Conservation (phyloP, 2,329 filamentous ascomycete genomes). For the Microcera coccophila region DNA sequence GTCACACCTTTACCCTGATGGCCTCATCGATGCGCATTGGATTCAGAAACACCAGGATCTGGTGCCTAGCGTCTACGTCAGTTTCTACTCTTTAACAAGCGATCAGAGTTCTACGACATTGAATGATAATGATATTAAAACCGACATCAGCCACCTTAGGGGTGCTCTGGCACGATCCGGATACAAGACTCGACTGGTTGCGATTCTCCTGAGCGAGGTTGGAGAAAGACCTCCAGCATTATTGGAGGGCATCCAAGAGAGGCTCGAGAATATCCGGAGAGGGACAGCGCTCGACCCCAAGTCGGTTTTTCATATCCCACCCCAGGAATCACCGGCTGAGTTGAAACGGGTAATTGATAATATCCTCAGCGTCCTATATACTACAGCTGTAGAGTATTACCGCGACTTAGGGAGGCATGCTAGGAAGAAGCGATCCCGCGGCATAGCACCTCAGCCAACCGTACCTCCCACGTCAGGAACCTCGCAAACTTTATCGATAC, state of each 20-base stretch:
- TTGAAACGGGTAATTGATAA: slow-evolving; percentile 69
- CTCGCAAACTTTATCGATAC: slow-evolving; percentile 76
- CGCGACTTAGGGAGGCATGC: slow-evolving; percentile 89
- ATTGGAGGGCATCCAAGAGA: slow-evolving; percentile 63
- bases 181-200: slow-evolving; percentile 73
- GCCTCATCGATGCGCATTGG: slow-evolving; percentile 78
- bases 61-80: slow-evolving; percentile 74
- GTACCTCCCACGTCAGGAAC: slow-evolving; percentile 78
- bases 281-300: slow-evolving; percentile 79
- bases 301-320: slow-evolving; percentile 78
- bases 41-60: slow-evolving; percentile 82
- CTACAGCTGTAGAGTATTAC: slow-evolving; percentile 81
- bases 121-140: slow-evolving; percentile 84
- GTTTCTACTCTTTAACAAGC: slow-evolving; percentile 73
- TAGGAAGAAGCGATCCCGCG: slow-evolving; percentile 79
- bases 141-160: slow-evolving; percentile 76
- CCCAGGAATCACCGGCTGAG: slow-evolving; percentile 66
- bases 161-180: slow-evolving; percentile 63
- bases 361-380: slow-evolving; percentile 69
- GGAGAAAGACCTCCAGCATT: slow-evolving; percentile 39
- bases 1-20: slow-evolving; percentile 84
- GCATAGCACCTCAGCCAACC: slow-evolving; percentile 73
- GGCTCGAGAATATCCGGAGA: slow-evolving; percentile 73
- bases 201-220: slow-evolving; percentile 49
- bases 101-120: slow-evolving; percentile 70